Percentiles rank a stretch among this genome's conserved stretches.
Conservation (phyloP, 345 rosid genomes). For the Cardamine resedifolia region DNA sequence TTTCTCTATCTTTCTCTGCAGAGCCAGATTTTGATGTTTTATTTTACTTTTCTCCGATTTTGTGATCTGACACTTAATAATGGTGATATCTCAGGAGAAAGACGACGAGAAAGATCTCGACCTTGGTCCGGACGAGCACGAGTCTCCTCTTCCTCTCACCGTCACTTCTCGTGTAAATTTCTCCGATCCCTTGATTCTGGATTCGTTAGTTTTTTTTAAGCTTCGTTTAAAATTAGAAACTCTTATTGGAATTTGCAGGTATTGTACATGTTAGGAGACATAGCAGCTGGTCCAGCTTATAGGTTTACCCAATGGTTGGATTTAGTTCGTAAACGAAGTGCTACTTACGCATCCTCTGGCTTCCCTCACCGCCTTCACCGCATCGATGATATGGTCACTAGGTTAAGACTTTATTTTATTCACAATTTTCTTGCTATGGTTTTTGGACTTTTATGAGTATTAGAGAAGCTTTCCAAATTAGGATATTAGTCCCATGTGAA, state of each 20-base stretch:
- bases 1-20: not conserved
- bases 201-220: not conserved
- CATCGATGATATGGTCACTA: conserved; percentile 45
- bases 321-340: conserved; percentile 93
- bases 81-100: conserved; percentile 55
- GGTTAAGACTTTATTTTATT: conserved; percentile 25
- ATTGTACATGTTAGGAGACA: conserved; percentile 96
- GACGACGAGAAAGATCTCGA: conserved; percentile 60
- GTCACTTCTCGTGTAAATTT: conserved; percentile 85
- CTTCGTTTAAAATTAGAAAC: not conserved
- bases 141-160: conserved; percentile 73
- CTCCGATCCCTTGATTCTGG: not conserved
- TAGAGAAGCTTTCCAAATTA: not conserved
- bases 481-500: no score
- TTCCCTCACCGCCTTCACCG: conserved; percentile 71
- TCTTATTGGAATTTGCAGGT: conserved; percentile 47
- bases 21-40: conserved; percentile 28
- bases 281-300: conserved; percentile 80
- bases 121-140: conserved; percentile 57
- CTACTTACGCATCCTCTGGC: conserved; percentile 72
- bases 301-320: conserved; percentile 96
- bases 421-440: not conserved
- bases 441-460: not conserved
- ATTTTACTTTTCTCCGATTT: not conserved
- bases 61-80: conserved; percentile 27